Evolutionary conservation across 768 basidiomycete species (phyloP), one percentile per base, ranked within the genome.

Genomic region (Mycena indigotica): DNA sequence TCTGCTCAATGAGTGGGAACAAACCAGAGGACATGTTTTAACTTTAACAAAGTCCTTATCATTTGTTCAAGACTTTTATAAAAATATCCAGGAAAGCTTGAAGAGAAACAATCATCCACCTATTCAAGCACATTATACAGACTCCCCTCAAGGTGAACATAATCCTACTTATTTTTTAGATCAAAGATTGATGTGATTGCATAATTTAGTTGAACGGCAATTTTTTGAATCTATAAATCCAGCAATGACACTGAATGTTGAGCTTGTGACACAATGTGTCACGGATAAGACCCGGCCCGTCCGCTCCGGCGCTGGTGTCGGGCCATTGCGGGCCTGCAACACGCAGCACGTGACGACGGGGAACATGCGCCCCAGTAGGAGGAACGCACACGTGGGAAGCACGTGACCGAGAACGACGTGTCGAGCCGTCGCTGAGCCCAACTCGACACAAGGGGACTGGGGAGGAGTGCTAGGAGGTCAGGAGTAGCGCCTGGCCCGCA

Each of bases 211-310:
- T n/a, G 51, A 52, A 25, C 51, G 29, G 17, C 15, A 23, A 23
- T 52, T 52, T 24, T 38, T 35, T 38, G 51, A 52, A n/a, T n/a
- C 28, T 13, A n/a, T 52, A 19, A 39, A n/a, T 35, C 19, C 30
- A 24, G 30, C 28, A 19, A 19, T 52, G 13, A 23, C 35, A 10
- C 1, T 23, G 19, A 24, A 52, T 17, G 23, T 52, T 12, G 12
- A 52, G 19, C 51, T 19, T 10, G 12, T 52, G n/a, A 30, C 35
- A 24, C n/a, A n/a, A n/a, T n/a, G n/a, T n/a, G n/a, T n/a, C n/a
- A n/a, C n/a, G n/a, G n/a, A n/a, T n/a, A n/a, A n/a, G n/a, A n/a
- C n/a, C n/a, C n/a, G n/a, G n/a, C n/a, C n/a, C n/a, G n/a, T n/a
- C n/a, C n/a, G n/a, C n/a, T n/a, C n/a, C n/a, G n/a, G n/a, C n/a